Evolutionary conservation across 805 yeast species (phyloP), one percentile per base, ranked within the genome.

Genomic region (Brettanomyces bruxellensis): DNA sequence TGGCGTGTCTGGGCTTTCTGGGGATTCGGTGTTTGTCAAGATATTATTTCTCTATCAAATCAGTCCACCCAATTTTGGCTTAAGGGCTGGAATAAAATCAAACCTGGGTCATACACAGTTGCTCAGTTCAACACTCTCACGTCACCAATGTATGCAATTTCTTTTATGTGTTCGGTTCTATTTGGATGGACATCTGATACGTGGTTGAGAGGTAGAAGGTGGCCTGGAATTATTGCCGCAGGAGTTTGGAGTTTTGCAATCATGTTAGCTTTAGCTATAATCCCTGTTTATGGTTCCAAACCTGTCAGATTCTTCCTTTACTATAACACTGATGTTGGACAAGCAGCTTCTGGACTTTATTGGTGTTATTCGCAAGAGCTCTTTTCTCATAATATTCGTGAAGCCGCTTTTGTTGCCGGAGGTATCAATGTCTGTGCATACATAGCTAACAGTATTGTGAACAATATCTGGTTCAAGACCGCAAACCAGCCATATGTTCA

Each of bases 181-280:
- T 48, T 48, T 12, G 56, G 56, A 12, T 51, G 56, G 56, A 30
- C 49, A 6, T 53, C 56, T 9, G 56, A 53, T 43, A 51, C 56
- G n/a, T 7, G 44, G n/a, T 41, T 53, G 38, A 47, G 43, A 34
- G 56, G 56, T 25, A 45, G 34, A 25, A 50, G 56, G 48, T 53
- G 56, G 56, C 56, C 53, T 8, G 52, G 52, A 25, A 50, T 51
- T 28, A 35, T 47, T 3, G 25, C 47, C 22, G 46, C 52, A 34
- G 49, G 61, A 4, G 8, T 51, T 4, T 48, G 50, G 47, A 23
- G 45, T 32, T 51, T 53, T 39, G 48, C 48, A 4, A 44, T 48
- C 25, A 44, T 48, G 51, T 48, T 53, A 11, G 51, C 51, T 2
- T 35, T 50, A 24, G 56, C 49, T 11, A 34, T 46, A 13, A 48